phyloP scores from a whole-genome alignment of 2,329 filamentous ascomycete genomes.

The Cercospora zeina region DNA sequence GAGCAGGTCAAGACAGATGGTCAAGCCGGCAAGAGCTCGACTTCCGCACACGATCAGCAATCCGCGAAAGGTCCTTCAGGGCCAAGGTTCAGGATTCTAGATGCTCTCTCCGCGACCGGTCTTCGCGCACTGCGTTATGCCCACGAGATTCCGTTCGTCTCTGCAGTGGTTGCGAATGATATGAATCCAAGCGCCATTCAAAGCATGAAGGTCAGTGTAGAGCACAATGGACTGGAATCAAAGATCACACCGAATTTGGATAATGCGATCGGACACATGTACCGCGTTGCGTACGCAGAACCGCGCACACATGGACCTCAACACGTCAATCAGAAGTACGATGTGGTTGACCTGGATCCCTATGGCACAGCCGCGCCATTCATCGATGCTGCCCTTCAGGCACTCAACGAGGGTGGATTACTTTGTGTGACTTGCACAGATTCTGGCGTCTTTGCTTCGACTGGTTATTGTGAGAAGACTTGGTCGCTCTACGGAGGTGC shows the following conservation, averaged over 20 bases:
- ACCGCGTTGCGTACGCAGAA: conserved; percentile 52
- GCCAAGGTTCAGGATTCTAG: conserved; percentile 75
- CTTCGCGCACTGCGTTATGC: conserved; percentile 88
- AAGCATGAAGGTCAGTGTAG: conserved; percentile 79
- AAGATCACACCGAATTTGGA: conserved; percentile 73
- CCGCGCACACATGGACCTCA: conserved; percentile 38
- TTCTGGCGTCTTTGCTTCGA: conserved; percentile 90
- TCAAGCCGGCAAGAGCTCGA: conserved; percentile 5
- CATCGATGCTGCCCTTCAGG: conserved; percentile 84
- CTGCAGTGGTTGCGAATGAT: conserved; percentile 71
- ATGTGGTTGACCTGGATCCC: conserved; percentile 94
- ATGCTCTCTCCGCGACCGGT: conserved; percentile 91
- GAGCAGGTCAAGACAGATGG: neutral
- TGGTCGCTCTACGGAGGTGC: conserved; percentile 91
- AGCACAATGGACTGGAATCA: conserved; percentile 73
- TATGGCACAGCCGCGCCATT: conserved; percentile 94
- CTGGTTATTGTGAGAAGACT: conserved; percentile 90
- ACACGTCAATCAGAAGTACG: conserved; percentile 61
- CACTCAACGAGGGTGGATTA: conserved; percentile 82
- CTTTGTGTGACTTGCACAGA: conserved; percentile 97
- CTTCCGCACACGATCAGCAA: neutral
- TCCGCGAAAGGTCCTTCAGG: conserved; percentile 30
- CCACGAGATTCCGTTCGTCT: conserved; percentile 70
- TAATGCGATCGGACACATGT: conserved; percentile 92
- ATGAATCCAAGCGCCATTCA: conserved; percentile 57